Evolutionary conservation across 208 protist species (phyloP).

Genomic region (Sergeia podlipaevii): DNA sequence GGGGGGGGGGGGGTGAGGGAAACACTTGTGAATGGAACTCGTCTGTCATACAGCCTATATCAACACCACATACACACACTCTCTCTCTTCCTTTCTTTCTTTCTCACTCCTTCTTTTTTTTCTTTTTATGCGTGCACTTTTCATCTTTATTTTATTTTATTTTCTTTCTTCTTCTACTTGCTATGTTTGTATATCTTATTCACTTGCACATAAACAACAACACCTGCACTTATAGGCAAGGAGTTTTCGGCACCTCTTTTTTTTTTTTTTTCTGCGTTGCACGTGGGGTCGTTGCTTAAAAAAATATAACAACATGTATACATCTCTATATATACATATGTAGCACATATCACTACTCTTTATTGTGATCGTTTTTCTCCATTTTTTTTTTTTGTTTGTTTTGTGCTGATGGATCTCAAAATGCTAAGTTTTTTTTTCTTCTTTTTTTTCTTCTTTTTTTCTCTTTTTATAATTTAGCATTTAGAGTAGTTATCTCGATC

Average conservation of each 20-base stretch:
- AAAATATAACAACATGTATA: neutral
- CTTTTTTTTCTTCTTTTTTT: conserved; percentile 10
- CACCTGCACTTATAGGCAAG: neutral
- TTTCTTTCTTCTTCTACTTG: neutral
- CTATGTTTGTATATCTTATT: neutral
- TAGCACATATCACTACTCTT: neutral
- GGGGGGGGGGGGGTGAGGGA: no score
- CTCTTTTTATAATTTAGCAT: neutral
- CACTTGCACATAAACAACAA: no score
- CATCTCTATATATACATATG: neutral
- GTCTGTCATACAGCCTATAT: conserved; percentile 1
- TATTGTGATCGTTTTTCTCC: conserved; percentile 5
- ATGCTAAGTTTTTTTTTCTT: conserved; percentile 5
- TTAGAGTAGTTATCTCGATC: neutral
- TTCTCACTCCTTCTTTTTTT: neutral
- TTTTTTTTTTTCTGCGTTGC: neutral
- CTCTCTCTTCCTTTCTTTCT: conserved; percentile 3
- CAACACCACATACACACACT: neutral
- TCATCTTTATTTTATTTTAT: conserved; percentile 1
- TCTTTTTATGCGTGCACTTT: neutral
- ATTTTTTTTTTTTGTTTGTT: conserved; percentile 5
- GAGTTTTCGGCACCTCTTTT: neutral
- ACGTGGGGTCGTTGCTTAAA: neutral
- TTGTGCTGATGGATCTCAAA: no score
- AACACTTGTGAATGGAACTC: no score